Evolutionary conservation across 208 protist species (phyloP).

Genomic region (Entamoeba histolytica): DNA sequence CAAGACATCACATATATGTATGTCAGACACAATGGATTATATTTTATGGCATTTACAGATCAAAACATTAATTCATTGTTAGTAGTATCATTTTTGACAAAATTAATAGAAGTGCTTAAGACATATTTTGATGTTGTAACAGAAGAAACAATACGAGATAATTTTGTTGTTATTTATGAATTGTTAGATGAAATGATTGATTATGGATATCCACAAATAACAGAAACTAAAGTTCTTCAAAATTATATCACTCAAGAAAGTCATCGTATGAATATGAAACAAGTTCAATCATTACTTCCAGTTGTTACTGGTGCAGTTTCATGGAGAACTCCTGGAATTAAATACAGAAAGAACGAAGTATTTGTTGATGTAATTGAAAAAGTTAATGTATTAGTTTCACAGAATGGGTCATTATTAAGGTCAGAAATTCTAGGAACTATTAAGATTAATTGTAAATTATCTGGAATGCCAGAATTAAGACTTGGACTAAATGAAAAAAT

Average conservation of each 20-base stretch:
- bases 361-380: constrained; percentile 72
- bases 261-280: background rate
- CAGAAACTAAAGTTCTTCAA: constrained; percentile 50
- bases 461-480: constrained; percentile 67
- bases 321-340: constrained; percentile 53
- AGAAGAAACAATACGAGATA: constrained; percentile 54
- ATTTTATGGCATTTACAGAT: background rate
- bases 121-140: background rate
- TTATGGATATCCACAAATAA: constrained; percentile 63
- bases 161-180: constrained; percentile 82
- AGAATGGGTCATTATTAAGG: constrained; percentile 37
- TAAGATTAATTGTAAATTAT: constrained; percentile 54
- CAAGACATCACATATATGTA: background rate
- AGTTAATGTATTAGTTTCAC: constrained; percentile 61
- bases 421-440: constrained; percentile 61
- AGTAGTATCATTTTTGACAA: background rate
- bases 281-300: constrained; percentile 25
- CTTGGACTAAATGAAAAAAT: constrained; percentile 73
- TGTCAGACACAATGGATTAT: background rate
- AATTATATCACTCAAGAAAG: constrained; percentile 19
- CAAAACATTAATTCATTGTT: background rate
- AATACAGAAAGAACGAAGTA: constrained; percentile 63
- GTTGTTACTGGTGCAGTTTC: constrained; percentile 47
- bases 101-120: background rate
- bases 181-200: constrained; percentile 79